Conservation (phyloP, 352 stramenopile species). For the Globisporangium paroecandrum region DNA sequence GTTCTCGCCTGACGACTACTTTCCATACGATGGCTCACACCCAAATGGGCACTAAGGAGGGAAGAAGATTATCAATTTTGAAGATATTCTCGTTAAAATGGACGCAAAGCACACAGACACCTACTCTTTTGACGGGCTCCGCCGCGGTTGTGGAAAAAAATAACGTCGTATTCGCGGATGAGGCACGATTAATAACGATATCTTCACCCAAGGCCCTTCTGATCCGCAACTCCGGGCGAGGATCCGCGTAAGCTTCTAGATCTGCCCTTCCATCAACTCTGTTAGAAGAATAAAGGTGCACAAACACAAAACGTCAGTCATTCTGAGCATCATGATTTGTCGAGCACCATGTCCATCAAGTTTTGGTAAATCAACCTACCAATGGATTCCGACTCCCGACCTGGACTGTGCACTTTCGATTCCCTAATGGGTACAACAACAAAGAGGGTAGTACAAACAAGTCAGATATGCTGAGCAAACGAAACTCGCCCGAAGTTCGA, state of each 20-base stretch:
- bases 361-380: conserved; percentile 17
- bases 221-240: not conserved
- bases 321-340: not conserved
- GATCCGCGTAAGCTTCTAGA: conserved; percentile 24
- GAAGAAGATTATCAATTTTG: not conserved
- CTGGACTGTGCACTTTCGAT: conserved; percentile 26
- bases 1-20: conserved; percentile 26
- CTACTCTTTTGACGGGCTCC: not conserved
- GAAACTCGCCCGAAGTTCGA: not conserved
- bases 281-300: conserved; percentile 17
- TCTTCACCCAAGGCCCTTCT: not conserved
- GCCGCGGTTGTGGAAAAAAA: not conserved
- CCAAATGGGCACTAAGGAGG: conserved; percentile 20
- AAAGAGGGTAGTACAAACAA: not conserved
- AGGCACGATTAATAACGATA: not conserved
- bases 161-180: not conserved
- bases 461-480: not conserved
- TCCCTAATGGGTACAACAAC: conserved; percentile 22
- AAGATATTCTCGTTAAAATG: conserved; percentile 1
- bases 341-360: not conserved
- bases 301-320: not conserved
- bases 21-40: conserved; percentile 51
- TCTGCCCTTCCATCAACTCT: conserved; percentile 66
- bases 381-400: conserved; percentile 38
- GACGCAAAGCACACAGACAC: conserved; percentile 8